phyloP scores from a whole-genome alignment of 1,284 basidiomycete species.

The Sporisorium graminicola region DNA sequence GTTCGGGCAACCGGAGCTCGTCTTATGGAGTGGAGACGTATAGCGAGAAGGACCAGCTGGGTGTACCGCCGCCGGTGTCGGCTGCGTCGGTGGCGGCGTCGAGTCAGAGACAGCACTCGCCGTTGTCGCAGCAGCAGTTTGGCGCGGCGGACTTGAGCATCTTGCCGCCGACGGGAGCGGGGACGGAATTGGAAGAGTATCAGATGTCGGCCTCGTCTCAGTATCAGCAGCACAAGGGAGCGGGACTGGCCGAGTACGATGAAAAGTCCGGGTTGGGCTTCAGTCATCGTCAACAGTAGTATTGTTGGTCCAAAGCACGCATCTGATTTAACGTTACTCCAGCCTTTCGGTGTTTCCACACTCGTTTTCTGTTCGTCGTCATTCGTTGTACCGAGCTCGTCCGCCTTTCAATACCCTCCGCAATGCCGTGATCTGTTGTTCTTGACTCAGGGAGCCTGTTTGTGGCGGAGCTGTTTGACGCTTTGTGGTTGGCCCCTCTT shows the following conservation, averaged over 20 bases:
- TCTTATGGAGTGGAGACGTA: slow-evolving; percentile 11
- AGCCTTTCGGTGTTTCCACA: too few species aligned
- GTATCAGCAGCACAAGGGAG: not conserved
- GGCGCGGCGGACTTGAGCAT: not conserved
- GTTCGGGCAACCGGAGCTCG: not conserved
- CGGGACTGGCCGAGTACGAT: not conserved
- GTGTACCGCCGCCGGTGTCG: slow-evolving; percentile 3
- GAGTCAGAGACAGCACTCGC: not conserved
- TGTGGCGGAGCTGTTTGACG: too few species aligned
- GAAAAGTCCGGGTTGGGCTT: slow-evolving; percentile 3
- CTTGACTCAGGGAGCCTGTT: too few species aligned
- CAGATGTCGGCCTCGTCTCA: not conserved
- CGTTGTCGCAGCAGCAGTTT: slow-evolving; percentile 10
- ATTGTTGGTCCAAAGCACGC: too few species aligned
- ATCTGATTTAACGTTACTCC: too few species aligned
- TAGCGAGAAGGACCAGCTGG: slow-evolving; percentile 27
- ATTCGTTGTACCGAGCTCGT: too few species aligned
- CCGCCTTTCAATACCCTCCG: too few species aligned
- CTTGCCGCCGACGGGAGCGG: not conserved
- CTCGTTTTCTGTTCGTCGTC: too few species aligned
- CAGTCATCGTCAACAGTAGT: not conserved
- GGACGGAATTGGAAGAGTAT: not conserved
- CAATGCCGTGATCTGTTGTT: too few species aligned
- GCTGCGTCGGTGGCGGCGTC: not conserved
- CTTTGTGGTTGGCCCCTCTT: too few species aligned